phyloP scores from a whole-genome alignment of 1,284 basidiomycete species.

The Ustilago bromivora region DNA sequence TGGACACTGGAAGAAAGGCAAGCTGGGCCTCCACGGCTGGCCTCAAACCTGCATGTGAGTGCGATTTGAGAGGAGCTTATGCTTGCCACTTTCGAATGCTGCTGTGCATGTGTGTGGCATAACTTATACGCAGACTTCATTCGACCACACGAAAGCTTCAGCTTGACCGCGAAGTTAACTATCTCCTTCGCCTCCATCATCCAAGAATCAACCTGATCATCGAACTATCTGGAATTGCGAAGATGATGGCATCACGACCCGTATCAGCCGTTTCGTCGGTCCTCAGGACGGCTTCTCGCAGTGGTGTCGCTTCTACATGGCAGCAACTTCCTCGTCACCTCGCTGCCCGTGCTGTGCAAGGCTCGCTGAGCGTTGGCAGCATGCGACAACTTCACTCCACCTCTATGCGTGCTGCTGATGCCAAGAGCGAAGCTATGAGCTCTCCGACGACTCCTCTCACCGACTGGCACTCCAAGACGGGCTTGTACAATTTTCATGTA shows the following conservation, averaged over 20 bases:
- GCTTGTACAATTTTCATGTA: constrained; percentile 90
- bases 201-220: not conserved
- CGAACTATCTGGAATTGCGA: not conserved
- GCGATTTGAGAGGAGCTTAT: not conserved
- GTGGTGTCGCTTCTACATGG: constrained; percentile 5
- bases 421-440: constrained; percentile 38
- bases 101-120: constrained; percentile 1
- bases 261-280: constrained; percentile 27
- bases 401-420: constrained; percentile 17
- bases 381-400: constrained; percentile 37
- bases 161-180: not conserved
- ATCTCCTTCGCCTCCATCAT: constrained; percentile 5
- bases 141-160: not conserved
- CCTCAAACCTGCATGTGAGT: constrained; percentile 13
- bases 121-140: not conserved
- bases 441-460: constrained; percentile 26
- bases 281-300: constrained; percentile 32
- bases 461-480: constrained; percentile 73
- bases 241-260: constrained; percentile 34
- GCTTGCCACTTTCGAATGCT: not conserved
- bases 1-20: constrained; percentile 4
- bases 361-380: not conserved
- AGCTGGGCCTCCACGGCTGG: constrained; percentile 24
- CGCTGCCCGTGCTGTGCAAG: constrained; percentile 14
- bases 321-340: constrained; percentile 29